Conservation (phyloP, 257 asterid genomes). For the Solanum chilense region DNA sequence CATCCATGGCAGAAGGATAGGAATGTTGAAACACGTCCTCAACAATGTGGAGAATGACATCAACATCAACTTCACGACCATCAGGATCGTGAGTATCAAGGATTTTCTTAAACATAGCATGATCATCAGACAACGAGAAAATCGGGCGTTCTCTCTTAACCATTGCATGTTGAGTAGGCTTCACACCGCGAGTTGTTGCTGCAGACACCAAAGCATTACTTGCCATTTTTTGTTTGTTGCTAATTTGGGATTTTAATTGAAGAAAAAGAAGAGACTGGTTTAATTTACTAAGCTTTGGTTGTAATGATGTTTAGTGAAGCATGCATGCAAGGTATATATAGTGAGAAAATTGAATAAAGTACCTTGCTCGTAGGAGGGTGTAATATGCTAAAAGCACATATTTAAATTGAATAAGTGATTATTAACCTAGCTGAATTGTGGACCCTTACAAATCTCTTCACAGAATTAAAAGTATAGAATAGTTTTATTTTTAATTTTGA, state of each 20-base stretch:
- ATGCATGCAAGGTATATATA: constrained; percentile 36
- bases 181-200: constrained; percentile 6
- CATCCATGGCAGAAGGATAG: constrained; percentile 48
- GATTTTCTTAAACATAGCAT: constrained; percentile 42
- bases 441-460: constrained; percentile 11
- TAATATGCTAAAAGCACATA: constrained; percentile 19
- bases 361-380: constrained; percentile 72
- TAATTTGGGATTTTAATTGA: background rate
- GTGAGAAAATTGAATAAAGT: constrained; percentile 35
- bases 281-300: background rate
- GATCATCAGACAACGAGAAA: constrained; percentile 34
- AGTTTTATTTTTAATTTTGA: background rate
- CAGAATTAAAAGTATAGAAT: background rate
- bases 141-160: constrained; percentile 22
- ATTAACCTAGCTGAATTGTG: background rate
- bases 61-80: constrained; percentile 33
- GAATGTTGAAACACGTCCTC: constrained; percentile 42
- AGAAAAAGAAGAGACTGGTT: background rate
- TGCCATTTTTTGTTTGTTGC: background rate
- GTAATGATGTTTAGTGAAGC: background rate
- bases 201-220: constrained; percentile 17
- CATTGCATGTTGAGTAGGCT: constrained; percentile 3
- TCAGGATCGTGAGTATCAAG: constrained; percentile 53
- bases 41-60: constrained; percentile 32
- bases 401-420: constrained; percentile 14